phyloP scores from a whole-genome alignment of 305 asterid species.

The Fraxinus ornus region DNA sequence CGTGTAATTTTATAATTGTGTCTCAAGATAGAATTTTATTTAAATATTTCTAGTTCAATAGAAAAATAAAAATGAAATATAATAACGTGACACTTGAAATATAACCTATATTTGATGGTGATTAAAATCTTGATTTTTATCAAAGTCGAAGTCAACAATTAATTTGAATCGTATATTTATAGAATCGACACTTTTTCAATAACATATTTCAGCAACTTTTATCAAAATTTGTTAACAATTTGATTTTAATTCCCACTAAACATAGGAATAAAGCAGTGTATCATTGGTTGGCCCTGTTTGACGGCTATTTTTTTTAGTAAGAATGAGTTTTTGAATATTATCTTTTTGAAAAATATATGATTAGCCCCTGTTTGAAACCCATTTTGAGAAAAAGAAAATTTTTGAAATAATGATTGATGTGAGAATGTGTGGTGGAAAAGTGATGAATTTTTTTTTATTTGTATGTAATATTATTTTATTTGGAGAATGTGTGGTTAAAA shows the following conservation, averaged over 20 bases:
- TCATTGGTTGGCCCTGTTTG: not conserved
- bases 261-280: not conserved
- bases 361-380: too few relatives aligned
- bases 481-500: too few relatives aligned
- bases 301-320: not conserved
- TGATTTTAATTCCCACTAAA: not conserved
- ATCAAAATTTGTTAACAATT: not conserved
- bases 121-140: not conserved
- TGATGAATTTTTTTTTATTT: too few relatives aligned
- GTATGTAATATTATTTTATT: too few relatives aligned
- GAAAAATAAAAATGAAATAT: not conserved
- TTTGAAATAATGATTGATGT: too few relatives aligned
- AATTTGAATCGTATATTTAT: not conserved
- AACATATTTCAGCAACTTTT: not conserved
- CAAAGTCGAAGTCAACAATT: too few relatives aligned
- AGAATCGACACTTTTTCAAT: not conserved
- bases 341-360: too few relatives aligned
- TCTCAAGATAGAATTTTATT: not conserved
- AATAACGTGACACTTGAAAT: not conserved
- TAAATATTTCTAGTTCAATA: not conserved
- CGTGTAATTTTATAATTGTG: not conserved
- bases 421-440: too few relatives aligned
- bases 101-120: not conserved
- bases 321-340: not conserved
- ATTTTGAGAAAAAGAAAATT: too few relatives aligned